A percentile compares a stretch with the other conserved stretches of the same genome.
These are phyloP conservation scores for Dryas integrifolia DNA, from an alignment of 331 rosid species.

Conservation along the genomic window DNA sequence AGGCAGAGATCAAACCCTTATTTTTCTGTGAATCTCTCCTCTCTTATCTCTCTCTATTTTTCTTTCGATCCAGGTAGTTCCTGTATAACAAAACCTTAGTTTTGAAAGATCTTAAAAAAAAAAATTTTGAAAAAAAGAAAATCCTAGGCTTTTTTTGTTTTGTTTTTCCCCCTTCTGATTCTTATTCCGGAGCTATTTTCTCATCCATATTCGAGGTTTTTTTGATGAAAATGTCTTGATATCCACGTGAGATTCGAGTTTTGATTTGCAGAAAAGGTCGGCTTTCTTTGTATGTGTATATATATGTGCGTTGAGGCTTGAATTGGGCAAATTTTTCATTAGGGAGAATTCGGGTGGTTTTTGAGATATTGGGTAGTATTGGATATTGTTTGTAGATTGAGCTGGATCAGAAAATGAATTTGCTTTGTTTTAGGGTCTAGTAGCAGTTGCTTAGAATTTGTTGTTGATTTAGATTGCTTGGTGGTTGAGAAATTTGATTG, in stretches of 20 bases:
- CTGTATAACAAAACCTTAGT: slow-evolving; percentile 50
- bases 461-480: slow-evolving; percentile 10
- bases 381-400: slow-evolving; percentile 43
- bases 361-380: slow-evolving; percentile 5
- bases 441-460: slow-evolving; percentile 29
- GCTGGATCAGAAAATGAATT: slow-evolving; percentile 47
- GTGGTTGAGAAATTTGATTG: slow-evolving; percentile 17
- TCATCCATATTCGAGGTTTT: slow-evolving; percentile 12
- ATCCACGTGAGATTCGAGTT: slow-evolving; percentile 3
- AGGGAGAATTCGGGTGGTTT: slow-evolving; percentile 4
- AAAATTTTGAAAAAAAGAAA: slow-evolving; percentile 26
- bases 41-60: slow-evolving; percentile 21
- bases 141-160: slow-evolving; percentile 32
- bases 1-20: slow-evolving; percentile 22
- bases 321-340: slow-evolving; percentile 10
- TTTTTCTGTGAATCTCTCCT: slow-evolving; percentile 21
- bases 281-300: slow-evolving; percentile 27
- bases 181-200: neutral
- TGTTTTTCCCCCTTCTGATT: neutral
- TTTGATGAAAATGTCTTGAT: slow-evolving; percentile 11
- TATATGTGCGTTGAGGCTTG: slow-evolving; percentile 18
- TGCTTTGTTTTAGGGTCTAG: slow-evolving; percentile 33
- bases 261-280: slow-evolving; percentile 33
- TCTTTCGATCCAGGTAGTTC: slow-evolving; percentile 44
- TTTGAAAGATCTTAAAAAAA: slow-evolving; percentile 14